Conservation (phyloP, 148 eudicot genomes). For the Fagopyrum esculentum region DNA sequence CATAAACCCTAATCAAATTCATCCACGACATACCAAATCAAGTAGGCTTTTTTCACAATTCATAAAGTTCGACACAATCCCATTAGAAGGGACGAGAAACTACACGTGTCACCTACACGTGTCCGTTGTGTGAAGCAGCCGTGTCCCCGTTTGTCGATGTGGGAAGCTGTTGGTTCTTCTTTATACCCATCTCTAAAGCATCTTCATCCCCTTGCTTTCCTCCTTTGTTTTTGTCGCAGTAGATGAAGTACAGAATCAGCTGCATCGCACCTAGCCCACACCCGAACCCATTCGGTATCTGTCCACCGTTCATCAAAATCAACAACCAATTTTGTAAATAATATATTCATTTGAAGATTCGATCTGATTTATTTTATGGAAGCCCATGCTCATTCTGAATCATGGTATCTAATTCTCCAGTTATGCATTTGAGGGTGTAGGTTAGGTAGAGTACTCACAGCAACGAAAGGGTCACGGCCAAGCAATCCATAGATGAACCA, state of each 20-base stretch:
- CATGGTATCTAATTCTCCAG: no score
- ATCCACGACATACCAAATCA: not conserved
- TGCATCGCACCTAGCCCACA: constrained; percentile 57
- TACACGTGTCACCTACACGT: constrained; percentile 1
- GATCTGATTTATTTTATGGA: no score
- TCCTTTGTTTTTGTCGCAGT: constrained; percentile 36
- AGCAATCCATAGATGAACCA: constrained; percentile 83
- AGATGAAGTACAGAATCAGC: constrained; percentile 53
- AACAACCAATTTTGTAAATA: not conserved
- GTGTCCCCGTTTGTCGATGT: not conserved
- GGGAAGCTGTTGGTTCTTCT: not conserved
- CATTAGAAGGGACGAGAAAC: not conserved
- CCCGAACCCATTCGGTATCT: constrained; percentile 79
- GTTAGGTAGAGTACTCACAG: constrained; percentile 37
- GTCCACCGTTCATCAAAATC: constrained; percentile 7
- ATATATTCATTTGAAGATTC: not conserved
- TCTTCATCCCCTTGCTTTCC: constrained; percentile 19
- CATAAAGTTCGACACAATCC: not conserved
- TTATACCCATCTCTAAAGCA: constrained; percentile 38
- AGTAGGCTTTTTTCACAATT: no score
- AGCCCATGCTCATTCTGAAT: no score
- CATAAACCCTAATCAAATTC: not conserved
- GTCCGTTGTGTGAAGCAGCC: not conserved
- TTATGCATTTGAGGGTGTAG: not conserved
- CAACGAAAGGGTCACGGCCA: constrained; percentile 65